Evolutionary conservation across 305 asterid species (phyloP).

Genomic region (Ruellia speciosa): DNA sequence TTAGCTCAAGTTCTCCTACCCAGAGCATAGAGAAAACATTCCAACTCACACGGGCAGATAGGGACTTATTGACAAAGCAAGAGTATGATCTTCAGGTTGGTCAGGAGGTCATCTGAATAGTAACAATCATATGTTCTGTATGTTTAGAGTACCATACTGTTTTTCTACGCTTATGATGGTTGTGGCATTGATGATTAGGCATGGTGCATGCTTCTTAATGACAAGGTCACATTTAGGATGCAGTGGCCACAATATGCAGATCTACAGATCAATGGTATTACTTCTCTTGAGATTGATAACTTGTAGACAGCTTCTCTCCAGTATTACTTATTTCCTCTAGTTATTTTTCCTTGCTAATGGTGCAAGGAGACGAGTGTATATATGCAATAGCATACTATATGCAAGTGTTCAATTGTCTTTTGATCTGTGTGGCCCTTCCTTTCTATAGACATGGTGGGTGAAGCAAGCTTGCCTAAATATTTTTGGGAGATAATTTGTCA

Average conservation of each 20-base stretch:
- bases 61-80: conserved; percentile 69
- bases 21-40: conserved; percentile 83
- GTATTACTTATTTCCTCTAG: conserved; percentile 4
- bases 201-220: conserved; percentile 99
- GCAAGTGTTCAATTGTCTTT: not conserved
- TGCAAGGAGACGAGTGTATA: conserved; percentile 2
- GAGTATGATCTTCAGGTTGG: conserved; percentile 91
- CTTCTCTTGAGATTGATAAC: not conserved
- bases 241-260: conserved; percentile 98
- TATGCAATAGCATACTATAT: not conserved
- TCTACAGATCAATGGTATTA: conserved; percentile 78
- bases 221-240: conserved; percentile 95
- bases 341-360: conserved; percentile 9
- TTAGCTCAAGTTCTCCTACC: conserved; percentile 81
- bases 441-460: not conserved
- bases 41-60: conserved; percentile 78
- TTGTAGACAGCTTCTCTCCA: conserved; percentile 12
- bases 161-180: conserved; percentile 16
- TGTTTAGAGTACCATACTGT: conserved; percentile 19
- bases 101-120: conserved; percentile 11
- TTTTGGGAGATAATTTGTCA: conserved; percentile 11
- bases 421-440: not conserved
- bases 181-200: conserved; percentile 50
- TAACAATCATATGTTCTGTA: conserved; percentile 1
- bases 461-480: conserved; percentile 3